A percentile compares a stretch with the other conserved stretches of the same genome.
These are phyloP conservation scores for Trichoderma simmonsii DNA, from an alignment of 2,329 filamentous ascomycete species.

Conservation along the genomic window DNA sequence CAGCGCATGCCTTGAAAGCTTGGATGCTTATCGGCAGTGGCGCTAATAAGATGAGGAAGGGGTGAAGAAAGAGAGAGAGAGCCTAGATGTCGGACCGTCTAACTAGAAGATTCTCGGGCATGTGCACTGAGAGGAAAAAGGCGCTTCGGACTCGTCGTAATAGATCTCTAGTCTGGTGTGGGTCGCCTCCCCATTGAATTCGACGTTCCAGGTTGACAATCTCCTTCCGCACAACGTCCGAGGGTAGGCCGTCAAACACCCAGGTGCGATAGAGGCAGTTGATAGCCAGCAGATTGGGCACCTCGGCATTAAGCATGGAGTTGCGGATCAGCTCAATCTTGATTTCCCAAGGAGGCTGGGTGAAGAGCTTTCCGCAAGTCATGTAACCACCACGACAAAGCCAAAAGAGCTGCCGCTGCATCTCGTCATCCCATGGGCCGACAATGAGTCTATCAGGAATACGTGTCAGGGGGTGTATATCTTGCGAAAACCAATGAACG, in stretches of 20 bases:
- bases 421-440: slow-evolving; percentile 41
- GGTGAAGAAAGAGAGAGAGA: neutral
- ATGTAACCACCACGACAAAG: slow-evolving; percentile 39
- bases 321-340: slow-evolving; percentile 38
- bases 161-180: slow-evolving; percentile 24
- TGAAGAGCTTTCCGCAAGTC: slow-evolving; percentile 29
- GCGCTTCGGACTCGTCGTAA: slow-evolving; percentile 22
- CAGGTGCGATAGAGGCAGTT: slow-evolving; percentile 32
- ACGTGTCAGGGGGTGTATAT: slow-evolving; percentile 39
- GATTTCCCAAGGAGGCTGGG: slow-evolving; percentile 39
- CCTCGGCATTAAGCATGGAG: slow-evolving; percentile 31
- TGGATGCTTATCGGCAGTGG: neutral
- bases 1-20: neutral
- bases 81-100: neutral
- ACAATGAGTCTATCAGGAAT: slow-evolving; percentile 41
- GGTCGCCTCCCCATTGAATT: slow-evolving; percentile 32
- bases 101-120: neutral
- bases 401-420: slow-evolving; percentile 45
- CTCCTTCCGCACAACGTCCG: slow-evolving; percentile 29
- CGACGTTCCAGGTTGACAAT: slow-evolving; percentile 28
- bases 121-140: slow-evolving; percentile 18
- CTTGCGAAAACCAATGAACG: slow-evolving; percentile 28
- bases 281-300: slow-evolving; percentile 30
- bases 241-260: slow-evolving; percentile 30
- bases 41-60: neutral